Conservation (phyloP, 306 rosid genomes). For the Rosa persica region DNA sequence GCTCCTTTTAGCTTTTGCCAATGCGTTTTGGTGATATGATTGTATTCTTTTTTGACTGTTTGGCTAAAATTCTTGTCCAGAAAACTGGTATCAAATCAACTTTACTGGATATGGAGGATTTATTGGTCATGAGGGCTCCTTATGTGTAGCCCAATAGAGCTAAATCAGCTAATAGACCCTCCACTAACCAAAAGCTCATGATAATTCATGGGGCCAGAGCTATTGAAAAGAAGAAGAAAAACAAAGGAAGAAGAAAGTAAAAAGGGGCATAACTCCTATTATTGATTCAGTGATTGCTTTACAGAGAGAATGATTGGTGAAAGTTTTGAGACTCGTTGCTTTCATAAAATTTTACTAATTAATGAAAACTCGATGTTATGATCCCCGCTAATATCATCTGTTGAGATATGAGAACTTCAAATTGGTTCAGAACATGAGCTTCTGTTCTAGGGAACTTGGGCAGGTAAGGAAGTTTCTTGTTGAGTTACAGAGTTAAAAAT, state of each 20-base stretch:
- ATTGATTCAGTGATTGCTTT: constrained; percentile 13
- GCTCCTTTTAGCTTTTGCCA: background rate
- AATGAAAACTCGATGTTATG: background rate
- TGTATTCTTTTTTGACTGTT: background rate
- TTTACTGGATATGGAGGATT: constrained; percentile 8
- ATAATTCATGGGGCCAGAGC: constrained; percentile 3
- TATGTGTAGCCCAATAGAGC: background rate
- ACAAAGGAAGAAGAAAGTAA: background rate
- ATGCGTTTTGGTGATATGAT: background rate
- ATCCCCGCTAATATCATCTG: background rate
- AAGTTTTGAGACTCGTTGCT: background rate
- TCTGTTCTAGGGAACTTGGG: background rate
- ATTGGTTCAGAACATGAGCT: background rate
- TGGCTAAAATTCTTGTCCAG: background rate
- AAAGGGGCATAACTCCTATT: background rate
- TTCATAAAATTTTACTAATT: background rate
- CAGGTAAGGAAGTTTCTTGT: too few species aligned
- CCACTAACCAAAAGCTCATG: constrained; percentile 8
- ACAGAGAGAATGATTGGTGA: background rate
- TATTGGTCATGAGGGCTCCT: background rate
- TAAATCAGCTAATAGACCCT: background rate
- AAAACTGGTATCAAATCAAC: background rate
- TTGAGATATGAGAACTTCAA: too few species aligned
- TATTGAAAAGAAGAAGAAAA: background rate
- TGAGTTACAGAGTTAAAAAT: too few species aligned